phyloP scores from a whole-genome alignment of 2,329 filamentous ascomycete species.

The Xylaria sp. region DNA sequence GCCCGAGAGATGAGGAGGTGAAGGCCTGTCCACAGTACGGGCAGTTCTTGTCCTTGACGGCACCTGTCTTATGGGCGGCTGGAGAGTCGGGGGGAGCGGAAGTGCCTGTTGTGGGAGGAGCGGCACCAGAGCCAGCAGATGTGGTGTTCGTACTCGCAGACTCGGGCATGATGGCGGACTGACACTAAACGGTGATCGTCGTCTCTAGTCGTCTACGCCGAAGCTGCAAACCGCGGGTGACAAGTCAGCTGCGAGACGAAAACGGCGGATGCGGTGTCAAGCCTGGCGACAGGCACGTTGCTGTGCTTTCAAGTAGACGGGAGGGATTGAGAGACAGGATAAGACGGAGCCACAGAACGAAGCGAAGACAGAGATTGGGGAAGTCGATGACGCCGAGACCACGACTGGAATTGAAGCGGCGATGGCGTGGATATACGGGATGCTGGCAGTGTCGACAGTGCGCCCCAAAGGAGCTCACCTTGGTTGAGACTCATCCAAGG shows the following conservation, averaged over 20 bases:
- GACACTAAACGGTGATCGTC: not conserved
- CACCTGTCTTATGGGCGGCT: slow-evolving; percentile 51
- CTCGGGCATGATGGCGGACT: slow-evolving; percentile 24
- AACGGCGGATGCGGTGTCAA: not conserved
- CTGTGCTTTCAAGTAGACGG: not conserved
- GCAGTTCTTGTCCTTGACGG: slow-evolving; percentile 84
- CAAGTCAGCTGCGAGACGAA: not conserved
- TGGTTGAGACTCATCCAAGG: slow-evolving; percentile 28
- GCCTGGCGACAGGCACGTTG: not conserved
- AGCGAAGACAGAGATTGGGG: not conserved
- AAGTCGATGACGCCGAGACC: not conserved
- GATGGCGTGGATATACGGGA: not conserved
- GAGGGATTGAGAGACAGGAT: not conserved
- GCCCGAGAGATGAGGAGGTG: slow-evolving; percentile 90
- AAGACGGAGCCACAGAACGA: not conserved
- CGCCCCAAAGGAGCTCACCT: slow-evolving; percentile 32
- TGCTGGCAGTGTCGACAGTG: slow-evolving; percentile 16
- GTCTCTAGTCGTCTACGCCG: slow-evolving; percentile 9
- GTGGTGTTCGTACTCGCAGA: slow-evolving; percentile 3
- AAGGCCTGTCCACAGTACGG: slow-evolving; percentile 89
- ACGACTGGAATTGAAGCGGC: not conserved
- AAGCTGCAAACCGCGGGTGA: not conserved
- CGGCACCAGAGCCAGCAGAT: not conserved
- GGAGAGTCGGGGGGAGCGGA: slow-evolving; percentile 39
- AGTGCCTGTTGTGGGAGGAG: slow-evolving; percentile 7